Base-by-base conservation (phyloP, 805 yeast species). In the Metschnikowia peoriensis region DNA sequence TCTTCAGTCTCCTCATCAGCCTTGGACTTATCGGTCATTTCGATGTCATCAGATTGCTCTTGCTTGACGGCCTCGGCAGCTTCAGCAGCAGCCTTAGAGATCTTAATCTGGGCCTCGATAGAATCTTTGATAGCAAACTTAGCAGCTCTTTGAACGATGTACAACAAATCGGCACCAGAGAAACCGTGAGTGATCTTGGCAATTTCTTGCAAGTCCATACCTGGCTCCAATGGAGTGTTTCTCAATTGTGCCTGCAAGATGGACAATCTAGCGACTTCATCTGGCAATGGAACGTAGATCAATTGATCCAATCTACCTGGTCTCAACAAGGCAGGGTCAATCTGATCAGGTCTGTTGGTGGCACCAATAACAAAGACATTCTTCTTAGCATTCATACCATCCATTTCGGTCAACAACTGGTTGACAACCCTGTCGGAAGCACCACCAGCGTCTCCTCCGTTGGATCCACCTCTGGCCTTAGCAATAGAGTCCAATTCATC, bases 351-450 rank as follows among this genome's bases (percentile, higher is more conserved):
- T 80, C 99, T 86, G 77, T 94, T 94, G 52, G 99, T 94, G 41
- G 99, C 99, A 76, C 99, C 99, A 76, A 94, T 90, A 52, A 94
- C 97, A 68, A 94, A 94, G 38, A 94, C 99, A 68, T 94, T 94
- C 85, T 94, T 94, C 80, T 94, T 94, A 58, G 97, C 97, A 70
- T 94, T 94, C 99, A 94, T 94, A 84, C 99, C 99, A 75, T 94
- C 99, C 99, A 94, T 94, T 77, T 92, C 97, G 8, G 97, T 91
- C 70, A 92, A 82, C 68, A 92, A 82, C 77, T 92, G 97, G 75
- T 93, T 92, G 49, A 92, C 97, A 57, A 92, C 97, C 73, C 96
- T 85, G 76, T 92, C 97, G 49, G 94, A 84, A 28, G 97, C 97
- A 55, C 97, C 98, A 61, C 97, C 97, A 17, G 97, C 96, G 72